phyloP scores from a whole-genome alignment of 2,329 filamentous ascomycete species.

The Ophidiomyces ophidiicola region DNA sequence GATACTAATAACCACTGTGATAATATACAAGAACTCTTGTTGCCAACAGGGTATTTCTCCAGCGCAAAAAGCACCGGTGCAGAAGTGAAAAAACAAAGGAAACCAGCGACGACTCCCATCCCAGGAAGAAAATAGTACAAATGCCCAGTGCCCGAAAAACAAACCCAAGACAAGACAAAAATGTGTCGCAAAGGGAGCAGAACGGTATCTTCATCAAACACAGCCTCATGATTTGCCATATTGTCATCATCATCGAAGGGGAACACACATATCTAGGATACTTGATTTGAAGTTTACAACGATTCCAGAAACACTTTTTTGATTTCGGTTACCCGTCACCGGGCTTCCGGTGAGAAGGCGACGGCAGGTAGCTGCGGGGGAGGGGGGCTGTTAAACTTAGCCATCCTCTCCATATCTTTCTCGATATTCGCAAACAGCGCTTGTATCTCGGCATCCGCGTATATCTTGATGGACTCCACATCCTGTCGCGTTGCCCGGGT shows the following conservation, averaged over 20 bases:
- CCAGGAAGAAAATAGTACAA: background rate
- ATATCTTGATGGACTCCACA: slow-evolving; percentile 55
- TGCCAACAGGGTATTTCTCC: too few species aligned
- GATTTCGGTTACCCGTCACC: too few species aligned
- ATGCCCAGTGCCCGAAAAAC: background rate
- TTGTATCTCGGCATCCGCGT: slow-evolving; percentile 56
- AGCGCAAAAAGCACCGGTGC: too few species aligned
- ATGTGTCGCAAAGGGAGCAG: background rate
- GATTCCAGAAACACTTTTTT: slow-evolving; percentile 1
- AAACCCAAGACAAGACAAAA: background rate
- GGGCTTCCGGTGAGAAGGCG: slow-evolving; percentile 4
- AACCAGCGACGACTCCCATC: too few species aligned
- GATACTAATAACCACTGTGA: too few species aligned
- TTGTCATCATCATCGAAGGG: background rate
- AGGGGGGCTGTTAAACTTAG: slow-evolving; percentile 10
- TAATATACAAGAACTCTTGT: too few species aligned
- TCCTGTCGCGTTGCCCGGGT: slow-evolving; percentile 25
- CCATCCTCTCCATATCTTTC: slow-evolving; percentile 42
- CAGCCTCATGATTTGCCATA: slow-evolving; percentile 1
- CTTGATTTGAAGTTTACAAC: background rate
- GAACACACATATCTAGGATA: background rate
- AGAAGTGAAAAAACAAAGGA: too few species aligned
- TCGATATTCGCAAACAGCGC: slow-evolving; percentile 56
- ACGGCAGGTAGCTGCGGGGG: slow-evolving; percentile 16
- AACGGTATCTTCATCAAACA: slow-evolving; percentile 6